Base-by-base conservation (phyloP, 345 rosid species). In the Lenwebbia sp. region DNA sequence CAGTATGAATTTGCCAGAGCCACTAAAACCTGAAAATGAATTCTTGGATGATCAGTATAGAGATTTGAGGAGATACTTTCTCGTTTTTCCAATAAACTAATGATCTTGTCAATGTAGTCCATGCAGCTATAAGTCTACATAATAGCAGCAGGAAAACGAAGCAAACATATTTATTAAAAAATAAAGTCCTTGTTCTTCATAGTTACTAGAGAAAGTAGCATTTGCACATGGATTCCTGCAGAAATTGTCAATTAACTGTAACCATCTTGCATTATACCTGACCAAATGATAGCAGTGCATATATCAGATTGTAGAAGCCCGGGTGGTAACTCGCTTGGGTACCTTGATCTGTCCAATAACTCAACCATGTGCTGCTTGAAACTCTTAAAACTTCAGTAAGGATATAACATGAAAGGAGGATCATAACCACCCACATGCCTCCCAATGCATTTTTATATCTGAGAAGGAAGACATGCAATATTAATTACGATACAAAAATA, bases 401-500 rank as follows among this genome's bases (percentile, higher is more conserved):
- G 83, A 96, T 62, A 85, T 95, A 97, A 91, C 99, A 97, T 70
- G 87, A 23, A 84, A 97, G 92, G 85, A 97, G 99, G 37, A 94
- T 85, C 88, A 88, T 85, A 85, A 97, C 99, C 86, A 96, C 97
- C 99, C 99, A 96, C 49, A 94, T 86, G 60, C 99, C 99, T 93
- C 99, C 99, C 84, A 97, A 90, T 87, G 99, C 98, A 92, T 96
- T 92, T 91, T 94, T 95, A 90, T 95, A 97, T 93, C 99, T 97
- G 92, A 60, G 83, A 91, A 86, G 58, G 83, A 84, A 82, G 22
- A 47, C 65, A 23, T 25, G 85, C 52, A 37, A 23, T 51, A 22
- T 50, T 57, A 55, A 54, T 58, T 25, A 84, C 58, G 21, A 51
- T 58, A 56, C 23, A 86, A 62, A 47, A 13, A 19, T 30, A 50